A percentile compares a stretch with the other conserved stretches of the same genome.
Conservation (phyloP, 2,329 filamentous ascomycete species). For the Blastomyces silverae region DNA sequence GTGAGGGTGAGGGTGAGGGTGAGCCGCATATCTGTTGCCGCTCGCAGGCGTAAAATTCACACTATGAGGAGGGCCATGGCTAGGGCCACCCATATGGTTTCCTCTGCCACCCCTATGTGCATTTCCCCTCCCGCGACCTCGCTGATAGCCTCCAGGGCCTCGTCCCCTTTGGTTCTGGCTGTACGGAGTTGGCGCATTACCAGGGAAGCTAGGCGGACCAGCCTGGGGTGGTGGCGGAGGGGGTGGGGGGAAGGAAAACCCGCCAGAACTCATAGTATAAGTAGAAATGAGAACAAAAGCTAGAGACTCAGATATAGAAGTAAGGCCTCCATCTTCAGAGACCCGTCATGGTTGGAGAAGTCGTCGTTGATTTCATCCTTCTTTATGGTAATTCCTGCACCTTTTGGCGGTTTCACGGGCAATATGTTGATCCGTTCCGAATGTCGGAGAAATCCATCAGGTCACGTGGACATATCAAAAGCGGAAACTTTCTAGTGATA, state of each 20-base stretch:
- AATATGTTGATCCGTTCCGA: conserved; percentile 9
- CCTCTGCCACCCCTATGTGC: conserved; percentile 30
- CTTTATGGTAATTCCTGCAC: background rate
- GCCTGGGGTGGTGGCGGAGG: conserved; percentile 37
- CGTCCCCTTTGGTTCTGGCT: conserved; percentile 28
- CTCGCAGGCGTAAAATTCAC: conserved; percentile 23
- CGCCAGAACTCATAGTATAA: conserved; percentile 36
- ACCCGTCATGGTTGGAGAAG: background rate
- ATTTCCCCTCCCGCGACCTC: conserved; percentile 27
- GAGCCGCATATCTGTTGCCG: conserved; percentile 14
- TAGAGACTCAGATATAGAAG: background rate
- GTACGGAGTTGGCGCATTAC: conserved; percentile 25
- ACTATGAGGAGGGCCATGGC: conserved; percentile 24
- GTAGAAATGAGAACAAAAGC: background rate
- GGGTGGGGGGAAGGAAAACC: conserved; percentile 44
- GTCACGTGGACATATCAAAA: background rate
- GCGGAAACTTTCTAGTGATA: background rate
- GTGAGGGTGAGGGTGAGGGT: conserved; percentile 17
- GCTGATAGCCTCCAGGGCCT: conserved; percentile 13
- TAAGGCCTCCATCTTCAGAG: conserved; percentile 6
- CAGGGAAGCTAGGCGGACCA: conserved; percentile 20
- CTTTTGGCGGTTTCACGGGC: background rate
- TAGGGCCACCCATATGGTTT: conserved; percentile 24
- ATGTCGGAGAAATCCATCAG: too few relatives aligned
- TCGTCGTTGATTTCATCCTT: background rate